Evolutionary conservation across 345 rosid genomes (phyloP).

Genomic region (Nephelium lappaceum): DNA sequence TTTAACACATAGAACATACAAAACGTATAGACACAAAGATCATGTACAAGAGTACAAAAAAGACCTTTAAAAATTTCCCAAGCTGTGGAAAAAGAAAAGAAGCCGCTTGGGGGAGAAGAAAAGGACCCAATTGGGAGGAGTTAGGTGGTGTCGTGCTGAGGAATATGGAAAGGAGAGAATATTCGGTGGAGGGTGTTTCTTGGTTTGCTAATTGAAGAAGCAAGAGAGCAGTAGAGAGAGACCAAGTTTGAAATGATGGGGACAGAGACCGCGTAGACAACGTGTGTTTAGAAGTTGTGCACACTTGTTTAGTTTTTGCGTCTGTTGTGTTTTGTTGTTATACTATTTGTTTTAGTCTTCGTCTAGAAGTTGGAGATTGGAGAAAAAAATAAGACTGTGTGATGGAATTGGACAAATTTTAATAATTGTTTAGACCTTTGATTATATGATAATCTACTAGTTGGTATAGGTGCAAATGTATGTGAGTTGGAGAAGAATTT

Average conservation of each 20-base stretch:
- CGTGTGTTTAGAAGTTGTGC: neutral
- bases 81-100: neutral
- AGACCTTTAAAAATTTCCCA: neutral
- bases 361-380: neutral
- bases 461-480: neutral
- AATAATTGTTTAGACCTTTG: neutral
- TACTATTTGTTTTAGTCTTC: neutral
- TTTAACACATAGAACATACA: neutral
- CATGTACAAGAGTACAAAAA: no score
- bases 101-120: neutral
- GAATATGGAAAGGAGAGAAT: neutral
- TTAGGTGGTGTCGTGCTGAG: neutral
- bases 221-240: neutral
- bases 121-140: neutral
- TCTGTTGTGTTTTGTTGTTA: neutral
- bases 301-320: neutral
- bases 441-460: neutral
- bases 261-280: neutral
- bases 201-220: neutral
- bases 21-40: no score
- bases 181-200: neutral
- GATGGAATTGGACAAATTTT: no score
- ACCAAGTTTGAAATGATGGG: neutral
- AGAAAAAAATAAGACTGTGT: no score
- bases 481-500: no score